Evolutionary conservation across 345 rosid species (phyloP), one percentile per base, ranked within the genome.

Genomic region (Ricinus communis): DNA sequence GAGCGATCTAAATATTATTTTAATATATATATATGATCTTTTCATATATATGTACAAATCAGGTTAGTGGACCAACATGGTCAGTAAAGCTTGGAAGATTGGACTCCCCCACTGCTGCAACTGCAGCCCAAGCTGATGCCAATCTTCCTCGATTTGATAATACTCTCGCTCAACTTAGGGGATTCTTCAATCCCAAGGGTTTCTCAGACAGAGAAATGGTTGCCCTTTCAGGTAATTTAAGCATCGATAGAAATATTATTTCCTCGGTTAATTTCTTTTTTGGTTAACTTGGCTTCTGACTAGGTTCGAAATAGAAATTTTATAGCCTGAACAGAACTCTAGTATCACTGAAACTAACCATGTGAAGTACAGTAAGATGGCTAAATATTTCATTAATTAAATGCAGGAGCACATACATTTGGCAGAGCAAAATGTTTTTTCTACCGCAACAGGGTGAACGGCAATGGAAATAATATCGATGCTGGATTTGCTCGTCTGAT

Each of bases 1-100:
- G n/a, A n/a, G n/a, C n/a, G n/a, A n/a, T 33, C 38, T 33, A 6
- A 49, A 6, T 49, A 49, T 49, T 49, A 49, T 1, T 5, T 27
- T 3, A 13, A 25, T 8, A 0, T 1, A 2, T 33, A 0, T 27
- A 27, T 6, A 33, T 33, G 6, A n/a, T n/a, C n/a, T n/a, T n/a
- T n/a, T 0, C 0, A 2, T 33, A 0, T 27, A 27, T 6, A 33
- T 33, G 6, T 33, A 33, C 38, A 33, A 15, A 12, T 41, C 38
- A 63, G 67, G 50, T 63, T 21, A 51, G 53, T 1, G 67, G 67
- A 43, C 67, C 67, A 24, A 22, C 67, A 25, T 63, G 67, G 67
- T 0, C 31, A 1, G 67, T 63, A 21, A 63, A 41, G 11, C 67
- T 63, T 45, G 67, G 67, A 43, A 63, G 67, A 63, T 22, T 30